phyloP scores from a whole-genome alignment of 2,329 filamentous ascomycete genomes.

The Pyricularia sp. region DNA sequence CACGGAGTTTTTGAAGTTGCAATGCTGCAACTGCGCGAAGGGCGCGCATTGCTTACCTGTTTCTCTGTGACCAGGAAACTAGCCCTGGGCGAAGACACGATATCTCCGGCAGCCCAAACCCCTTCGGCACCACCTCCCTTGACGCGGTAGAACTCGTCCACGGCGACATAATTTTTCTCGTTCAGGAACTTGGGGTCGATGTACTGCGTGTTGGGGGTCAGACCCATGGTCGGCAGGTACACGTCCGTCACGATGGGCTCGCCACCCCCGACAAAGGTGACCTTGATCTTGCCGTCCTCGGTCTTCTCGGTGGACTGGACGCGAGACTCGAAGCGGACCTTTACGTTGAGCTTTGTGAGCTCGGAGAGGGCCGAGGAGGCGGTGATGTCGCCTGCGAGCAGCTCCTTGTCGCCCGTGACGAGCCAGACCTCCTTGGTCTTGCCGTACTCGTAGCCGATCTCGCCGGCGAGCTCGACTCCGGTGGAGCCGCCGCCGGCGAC shows the following conservation, averaged over 20 bases:
- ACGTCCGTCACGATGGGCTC: conserved; percentile 41
- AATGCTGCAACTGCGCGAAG: background rate
- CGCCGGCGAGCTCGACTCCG: conserved; percentile 45
- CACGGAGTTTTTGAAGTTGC: background rate
- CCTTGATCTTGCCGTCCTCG: conserved; percentile 35
- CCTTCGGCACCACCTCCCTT: conserved; percentile 23
- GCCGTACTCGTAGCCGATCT: conserved; percentile 40
- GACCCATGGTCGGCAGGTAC: conserved; percentile 42
- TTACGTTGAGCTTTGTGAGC: conserved; percentile 44
- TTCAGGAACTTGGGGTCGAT: conserved; percentile 34
- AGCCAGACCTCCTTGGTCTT: conserved; percentile 40
- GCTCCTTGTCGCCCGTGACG: conserved; percentile 27
- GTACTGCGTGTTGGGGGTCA: conserved; percentile 45
- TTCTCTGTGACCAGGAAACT: conserved; percentile 35
- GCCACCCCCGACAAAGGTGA: conserved; percentile 34
- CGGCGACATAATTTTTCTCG: conserved; percentile 32
- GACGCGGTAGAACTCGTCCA: conserved; percentile 42
- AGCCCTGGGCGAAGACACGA: conserved; percentile 39
- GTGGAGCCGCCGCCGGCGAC: conserved; percentile 48
- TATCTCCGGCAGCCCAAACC: conserved; percentile 45
- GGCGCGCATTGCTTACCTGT: conserved; percentile 25
- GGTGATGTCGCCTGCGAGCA: conserved; percentile 33
- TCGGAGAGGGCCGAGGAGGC: conserved; percentile 33
- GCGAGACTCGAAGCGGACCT: conserved; percentile 30
- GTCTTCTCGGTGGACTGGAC: conserved; percentile 25